Evolutionary conservation across 805 yeast species (phyloP), one percentile per base, ranked within the genome.

Genomic region (Candida ponderosae): DNA sequence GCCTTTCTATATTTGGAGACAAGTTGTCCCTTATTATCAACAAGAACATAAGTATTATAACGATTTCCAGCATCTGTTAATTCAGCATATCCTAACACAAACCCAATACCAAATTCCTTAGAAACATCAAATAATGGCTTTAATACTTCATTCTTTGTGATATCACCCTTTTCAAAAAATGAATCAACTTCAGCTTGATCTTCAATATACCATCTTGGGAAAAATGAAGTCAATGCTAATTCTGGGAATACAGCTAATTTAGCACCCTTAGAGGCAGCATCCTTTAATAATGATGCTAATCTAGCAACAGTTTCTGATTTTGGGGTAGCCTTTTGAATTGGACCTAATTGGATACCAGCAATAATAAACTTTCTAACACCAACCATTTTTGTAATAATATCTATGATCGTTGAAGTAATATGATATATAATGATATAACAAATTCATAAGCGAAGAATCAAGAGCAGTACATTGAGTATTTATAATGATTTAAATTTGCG

Each of bases 31-130:
- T 43, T 45, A 35, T 57, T 54, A 38, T 56, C 63, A 29, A 60
- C 57, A 27, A 58, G 43, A 5, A 59, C 46, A 31, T 54, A 56
- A 5, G 62, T 57, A 45, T 62, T 62, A 50, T 48, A 62, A 34
- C 48, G 65, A 8, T 60, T 54, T 5, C 61, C 62, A 23, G 56
- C 59, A 13, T 60, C 65, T 13, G 66, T 59, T 23, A 60, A 40
- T 46, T 62, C 67, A 24, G 65, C 67, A 34, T 60, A 62, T 0
- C 67, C 66, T 16, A 62, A 48, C 9, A 53, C 51, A 35, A 62
- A 57, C 0, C 64, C 65, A 32, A 57, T 52, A 20, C 43, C 42
- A 37, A 42, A 35, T 23, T 48, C 48, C 35, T 45, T 51, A 17
- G 66, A 64, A 15, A 48, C 48, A 27, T 54, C 60, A 34, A 62